A percentile compares a stretch with the other conserved stretches of the same genome.
These are phyloP conservation scores for Penicillium coffeae DNA, from an alignment of 495 filamentous ascomycete species.

Conservation along the genomic window DNA sequence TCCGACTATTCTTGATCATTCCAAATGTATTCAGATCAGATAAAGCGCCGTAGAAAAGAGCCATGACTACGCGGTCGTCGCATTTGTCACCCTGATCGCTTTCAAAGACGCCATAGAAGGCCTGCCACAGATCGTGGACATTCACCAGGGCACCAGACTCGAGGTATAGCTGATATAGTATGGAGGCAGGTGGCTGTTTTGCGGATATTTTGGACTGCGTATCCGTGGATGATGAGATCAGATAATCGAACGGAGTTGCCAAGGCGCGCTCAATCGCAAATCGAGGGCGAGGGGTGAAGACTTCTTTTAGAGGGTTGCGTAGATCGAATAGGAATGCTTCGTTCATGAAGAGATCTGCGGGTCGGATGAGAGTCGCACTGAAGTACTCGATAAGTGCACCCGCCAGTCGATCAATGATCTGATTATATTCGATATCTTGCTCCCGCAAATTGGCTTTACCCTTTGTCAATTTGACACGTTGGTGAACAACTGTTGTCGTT, in stretches of 20 bases:
- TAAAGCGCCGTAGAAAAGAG: conserved; percentile 75
- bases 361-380: conserved; percentile 45
- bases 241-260: conserved; percentile 77
- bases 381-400: conserved; percentile 55
- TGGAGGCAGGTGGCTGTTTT: conserved; percentile 72
- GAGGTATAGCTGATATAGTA: conserved; percentile 86
- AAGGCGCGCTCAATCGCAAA: conserved; percentile 78
- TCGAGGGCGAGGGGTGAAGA: conserved; percentile 75
- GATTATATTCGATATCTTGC: conserved; percentile 72
- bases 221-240: conserved; percentile 55
- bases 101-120: conserved; percentile 73
- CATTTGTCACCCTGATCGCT: conserved; percentile 54
- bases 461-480: conserved; percentile 81
- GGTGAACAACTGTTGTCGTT: conserved; percentile 79
- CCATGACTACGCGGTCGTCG: conserved; percentile 50
- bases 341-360: conserved; percentile 64
- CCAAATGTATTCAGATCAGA: conserved; percentile 83
- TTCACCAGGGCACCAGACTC: conserved; percentile 89
- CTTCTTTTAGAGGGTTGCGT: conserved; percentile 71
- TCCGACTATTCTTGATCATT: conserved; percentile 82
- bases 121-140: conserved; percentile 82
- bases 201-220: conserved; percentile 40
- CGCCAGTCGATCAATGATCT: conserved; percentile 64
- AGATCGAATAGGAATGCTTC: conserved; percentile 85
- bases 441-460: conserved; percentile 70